These are phyloP conservation scores for Penicillium sp. DNA, from an alignment of 2,329 filamentous ascomycete species.

Conservation along the genomic window DNA sequence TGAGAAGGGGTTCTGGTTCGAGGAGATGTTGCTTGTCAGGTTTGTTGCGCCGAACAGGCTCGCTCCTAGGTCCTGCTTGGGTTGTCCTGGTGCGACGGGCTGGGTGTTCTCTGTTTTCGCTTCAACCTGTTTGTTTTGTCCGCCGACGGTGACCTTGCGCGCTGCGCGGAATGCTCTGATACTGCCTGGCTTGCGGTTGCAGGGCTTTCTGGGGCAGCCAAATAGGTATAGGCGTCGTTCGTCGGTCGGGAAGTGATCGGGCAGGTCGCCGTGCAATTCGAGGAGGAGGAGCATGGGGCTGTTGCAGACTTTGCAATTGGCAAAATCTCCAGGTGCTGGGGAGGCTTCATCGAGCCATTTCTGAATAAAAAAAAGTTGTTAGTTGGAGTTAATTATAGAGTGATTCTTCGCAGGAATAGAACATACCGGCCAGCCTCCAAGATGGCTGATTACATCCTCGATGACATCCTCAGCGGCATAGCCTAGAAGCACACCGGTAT, in stretches of 20 bases:
- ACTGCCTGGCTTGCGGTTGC: slow-evolving; percentile 78
- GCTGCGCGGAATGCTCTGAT: slow-evolving; percentile 72
- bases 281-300: slow-evolving; percentile 78
- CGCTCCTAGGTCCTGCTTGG: slow-evolving; percentile 45
- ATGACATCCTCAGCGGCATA: slow-evolving; percentile 79
- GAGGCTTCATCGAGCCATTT: slow-evolving; percentile 76
- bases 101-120: slow-evolving; percentile 23
- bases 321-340: slow-evolving; percentile 71
- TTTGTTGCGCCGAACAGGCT: slow-evolving; percentile 61
- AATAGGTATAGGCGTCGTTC: slow-evolving; percentile 87
- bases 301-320: slow-evolving; percentile 84
- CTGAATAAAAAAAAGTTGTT: slow-evolving; percentile 46
- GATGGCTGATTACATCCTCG: slow-evolving; percentile 79
- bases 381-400: slow-evolving; percentile 9
- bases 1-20: slow-evolving; percentile 56
- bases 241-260: slow-evolving; percentile 79
- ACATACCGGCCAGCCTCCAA: slow-evolving; percentile 83
- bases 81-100: slow-evolving; percentile 17
- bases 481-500: slow-evolving; percentile 82
- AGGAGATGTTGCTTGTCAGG: slow-evolving; percentile 37
- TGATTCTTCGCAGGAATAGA: not conserved
- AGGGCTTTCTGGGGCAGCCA: slow-evolving; percentile 72
- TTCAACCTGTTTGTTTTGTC: slow-evolving; percentile 22
- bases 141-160: slow-evolving; percentile 45
- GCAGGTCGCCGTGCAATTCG: slow-evolving; percentile 87